A percentile compares a stretch with the other conserved stretches of the same genome.
Conservation (phyloP, 768 basidiomycete species). For the Botryobasidium botryosum region DNA sequence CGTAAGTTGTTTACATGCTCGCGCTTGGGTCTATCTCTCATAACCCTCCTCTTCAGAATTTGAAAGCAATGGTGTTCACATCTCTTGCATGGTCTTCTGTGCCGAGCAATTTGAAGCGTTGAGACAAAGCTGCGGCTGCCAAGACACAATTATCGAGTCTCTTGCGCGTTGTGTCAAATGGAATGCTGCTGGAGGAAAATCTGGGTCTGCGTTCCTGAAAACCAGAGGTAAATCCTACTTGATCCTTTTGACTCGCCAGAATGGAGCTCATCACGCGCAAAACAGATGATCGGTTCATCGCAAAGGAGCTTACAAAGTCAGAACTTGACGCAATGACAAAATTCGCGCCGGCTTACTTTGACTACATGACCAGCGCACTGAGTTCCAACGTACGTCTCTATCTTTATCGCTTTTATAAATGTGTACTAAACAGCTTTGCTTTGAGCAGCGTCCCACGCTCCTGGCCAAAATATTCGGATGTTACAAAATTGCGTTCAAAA, state of each 20-base stretch:
- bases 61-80: slow-evolving; percentile 75
- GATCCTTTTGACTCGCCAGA: too few relatives aligned
- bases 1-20: not conserved
- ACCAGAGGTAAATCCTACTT: slow-evolving; percentile 48
- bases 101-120: slow-evolving; percentile 95
- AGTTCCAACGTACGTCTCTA: slow-evolving; percentile 47
- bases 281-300: slow-evolving; percentile 93
- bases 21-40: not conserved
- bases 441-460: slow-evolving; percentile 66
- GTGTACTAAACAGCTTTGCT: slow-evolving; percentile 2
- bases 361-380: slow-evolving; percentile 93
- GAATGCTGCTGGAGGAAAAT: slow-evolving; percentile 91
- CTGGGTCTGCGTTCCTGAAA: slow-evolving; percentile 91
- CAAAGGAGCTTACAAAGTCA: slow-evolving; percentile 81
- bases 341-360: slow-evolving; percentile 94
- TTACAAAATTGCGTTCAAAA: slow-evolving; percentile 83
- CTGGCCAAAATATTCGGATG: slow-evolving; percentile 95
- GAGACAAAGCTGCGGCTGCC: slow-evolving; percentile 82
- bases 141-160: slow-evolving; percentile 86
- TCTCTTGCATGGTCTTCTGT: slow-evolving; percentile 87
- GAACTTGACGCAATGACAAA: slow-evolving; percentile 92
- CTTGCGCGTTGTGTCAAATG: slow-evolving; percentile 89
- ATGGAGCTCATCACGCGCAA: not conserved
- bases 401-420: slow-evolving; percentile 3
- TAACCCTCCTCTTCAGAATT: slow-evolving; percentile 39